Percentiles rank a stretch among this genome's conserved stretches.
These are phyloP conservation scores for Tolypocladium paradoxum DNA, from an alignment of 2,329 filamentous ascomycete species.

Conservation along the genomic window DNA sequence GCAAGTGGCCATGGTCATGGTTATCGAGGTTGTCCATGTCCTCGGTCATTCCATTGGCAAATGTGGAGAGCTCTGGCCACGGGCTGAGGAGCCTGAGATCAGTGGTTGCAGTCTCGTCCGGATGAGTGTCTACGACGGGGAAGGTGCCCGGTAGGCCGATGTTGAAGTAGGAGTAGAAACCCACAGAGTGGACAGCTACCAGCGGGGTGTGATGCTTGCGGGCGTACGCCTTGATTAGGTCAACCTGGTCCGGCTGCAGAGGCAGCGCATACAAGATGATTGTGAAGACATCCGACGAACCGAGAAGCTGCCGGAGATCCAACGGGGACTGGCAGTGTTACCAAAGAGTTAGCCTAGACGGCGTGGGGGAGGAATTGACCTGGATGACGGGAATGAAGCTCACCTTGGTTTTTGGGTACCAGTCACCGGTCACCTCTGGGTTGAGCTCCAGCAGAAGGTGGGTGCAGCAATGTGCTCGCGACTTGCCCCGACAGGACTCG, in stretches of 20 bases:
- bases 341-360: background rate
- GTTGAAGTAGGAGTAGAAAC: slow-evolving; percentile 87
- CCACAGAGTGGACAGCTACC: slow-evolving; percentile 76
- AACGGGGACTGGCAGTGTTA: slow-evolving; percentile 14
- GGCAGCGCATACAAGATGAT: slow-evolving; percentile 46
- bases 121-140: slow-evolving; percentile 91
- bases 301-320: slow-evolving; percentile 31
- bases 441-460: slow-evolving; percentile 79
- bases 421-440: slow-evolving; percentile 77
- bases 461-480: slow-evolving; percentile 67
- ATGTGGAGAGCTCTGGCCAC: slow-evolving; percentile 70
- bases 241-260: slow-evolving; percentile 31
- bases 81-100: slow-evolving; percentile 77
- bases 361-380: background rate
- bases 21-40: slow-evolving; percentile 60
- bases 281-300: slow-evolving; percentile 32
- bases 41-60: slow-evolving; percentile 54
- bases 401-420: slow-evolving; percentile 39
- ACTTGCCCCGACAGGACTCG: slow-evolving; percentile 62
- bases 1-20: slow-evolving; percentile 84
- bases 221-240: slow-evolving; percentile 35
- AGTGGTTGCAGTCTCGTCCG: slow-evolving; percentile 71
- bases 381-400: background rate
- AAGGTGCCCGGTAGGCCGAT: slow-evolving; percentile 68
- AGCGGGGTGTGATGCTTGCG: slow-evolving; percentile 55